Evolutionary conservation across 345 rosid species (phyloP).

Genomic region (Streptanthus diversifolius): DNA sequence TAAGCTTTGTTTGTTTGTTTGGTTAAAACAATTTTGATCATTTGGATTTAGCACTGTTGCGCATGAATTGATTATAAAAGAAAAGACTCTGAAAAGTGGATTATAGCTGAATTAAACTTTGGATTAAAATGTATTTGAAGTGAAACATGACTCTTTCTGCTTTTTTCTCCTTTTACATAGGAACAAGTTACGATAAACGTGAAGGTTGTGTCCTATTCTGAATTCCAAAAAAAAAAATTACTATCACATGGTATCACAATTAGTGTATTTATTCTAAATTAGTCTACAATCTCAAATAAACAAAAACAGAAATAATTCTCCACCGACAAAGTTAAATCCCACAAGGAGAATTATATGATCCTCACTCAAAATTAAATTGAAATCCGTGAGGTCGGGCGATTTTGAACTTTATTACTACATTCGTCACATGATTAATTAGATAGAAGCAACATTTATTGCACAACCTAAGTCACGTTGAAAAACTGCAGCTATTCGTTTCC

Average conservation of each 20-base stretch:
- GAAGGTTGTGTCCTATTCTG: constrained; percentile 18
- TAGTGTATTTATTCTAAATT: background rate
- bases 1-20: constrained; percentile 14
- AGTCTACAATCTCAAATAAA: background rate
- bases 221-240: background rate
- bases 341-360: background rate
- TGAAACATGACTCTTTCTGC: constrained; percentile 14
- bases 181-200: constrained; percentile 25
- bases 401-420: background rate
- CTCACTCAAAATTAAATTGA: background rate
- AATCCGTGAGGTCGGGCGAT: background rate
- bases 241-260: constrained; percentile 12
- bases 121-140: background rate
- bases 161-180: background rate
- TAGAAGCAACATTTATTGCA: constrained; percentile 11
- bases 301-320: constrained; percentile 11
- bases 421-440: background rate
- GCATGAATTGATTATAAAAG: background rate
- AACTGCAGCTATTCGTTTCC: constrained; percentile 4
- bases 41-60: background rate
- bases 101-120: background rate
- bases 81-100: background rate
- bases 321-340: constrained; percentile 23
- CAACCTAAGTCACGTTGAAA: constrained; percentile 1
- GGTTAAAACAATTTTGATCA: constrained; percentile 21